A percentile compares a stretch with the other conserved stretches of the same genome.
These are phyloP conservation scores for Agaricus subrufescens DNA, from an alignment of 768 basidiomycete genomes.

Conservation along the genomic window DNA sequence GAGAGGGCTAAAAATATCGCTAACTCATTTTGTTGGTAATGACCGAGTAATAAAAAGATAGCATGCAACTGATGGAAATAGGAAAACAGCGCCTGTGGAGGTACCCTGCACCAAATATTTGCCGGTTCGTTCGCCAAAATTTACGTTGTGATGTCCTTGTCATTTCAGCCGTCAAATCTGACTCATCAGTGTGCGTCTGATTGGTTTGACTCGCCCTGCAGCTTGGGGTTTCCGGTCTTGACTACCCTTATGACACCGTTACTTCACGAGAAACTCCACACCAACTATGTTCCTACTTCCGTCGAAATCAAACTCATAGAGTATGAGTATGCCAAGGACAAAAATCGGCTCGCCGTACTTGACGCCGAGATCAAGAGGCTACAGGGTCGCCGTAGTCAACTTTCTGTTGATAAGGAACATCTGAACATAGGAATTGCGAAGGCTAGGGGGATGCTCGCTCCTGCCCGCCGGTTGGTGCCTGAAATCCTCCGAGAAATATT, in stretches of 20 bases:
- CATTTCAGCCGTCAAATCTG: too few species aligned
- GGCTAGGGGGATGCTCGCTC: constrained; percentile 8
- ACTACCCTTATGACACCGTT: constrained; percentile 5
- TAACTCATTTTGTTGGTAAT: too few species aligned
- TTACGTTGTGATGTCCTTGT: too few species aligned
- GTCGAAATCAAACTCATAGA: constrained; percentile 1
- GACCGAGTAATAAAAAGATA: too few species aligned
- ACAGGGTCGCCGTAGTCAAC: neutral
- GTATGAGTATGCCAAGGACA: neutral
- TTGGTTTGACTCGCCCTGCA: neutral
- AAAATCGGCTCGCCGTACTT: neutral
- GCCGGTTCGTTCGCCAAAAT: too few species aligned
- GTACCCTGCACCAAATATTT: too few species aligned
- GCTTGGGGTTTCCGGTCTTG: neutral
- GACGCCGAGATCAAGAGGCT: neutral
- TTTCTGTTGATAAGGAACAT: neutral
- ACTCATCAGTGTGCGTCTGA: neutral
- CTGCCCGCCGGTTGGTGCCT: constrained; percentile 13
- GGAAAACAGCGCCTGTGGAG: too few species aligned
- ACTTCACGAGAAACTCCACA: constrained; percentile 1
- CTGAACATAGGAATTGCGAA: neutral
- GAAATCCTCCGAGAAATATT: constrained; percentile 19
- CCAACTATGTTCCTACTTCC: constrained; percentile 8
- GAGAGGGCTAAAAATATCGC: too few species aligned
- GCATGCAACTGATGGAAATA: too few species aligned